Conservation (phyloP, 1,284 basidiomycete species). For the Moesziomyces globuligerus region DNA sequence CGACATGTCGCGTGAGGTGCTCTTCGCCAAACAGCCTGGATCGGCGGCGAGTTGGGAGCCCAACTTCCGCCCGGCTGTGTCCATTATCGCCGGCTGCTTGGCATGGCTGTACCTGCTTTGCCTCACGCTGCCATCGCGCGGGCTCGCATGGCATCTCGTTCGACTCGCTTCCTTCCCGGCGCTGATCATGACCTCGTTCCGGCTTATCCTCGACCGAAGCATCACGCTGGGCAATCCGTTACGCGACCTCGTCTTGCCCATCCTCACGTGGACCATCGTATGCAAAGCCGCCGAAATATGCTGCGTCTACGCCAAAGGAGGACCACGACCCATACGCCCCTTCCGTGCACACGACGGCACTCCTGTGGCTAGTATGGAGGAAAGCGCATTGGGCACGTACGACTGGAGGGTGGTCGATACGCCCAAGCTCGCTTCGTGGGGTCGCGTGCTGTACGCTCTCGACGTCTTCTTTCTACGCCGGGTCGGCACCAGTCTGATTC, state of each 20-base stretch:
- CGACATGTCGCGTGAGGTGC: too few relatives aligned
- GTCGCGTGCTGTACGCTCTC: constrained; percentile 19
- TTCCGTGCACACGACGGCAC: constrained; percentile 6
- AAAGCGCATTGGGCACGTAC: background rate
- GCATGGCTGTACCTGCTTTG: constrained; percentile 35
- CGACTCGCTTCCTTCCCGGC: constrained; percentile 32
- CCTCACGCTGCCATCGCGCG: constrained; percentile 20
- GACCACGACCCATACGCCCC: constrained; percentile 30
- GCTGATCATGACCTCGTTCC: constrained; percentile 2
- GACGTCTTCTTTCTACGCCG: constrained; percentile 23
- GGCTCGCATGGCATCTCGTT: constrained; percentile 12
- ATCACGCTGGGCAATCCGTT: constrained; percentile 37
- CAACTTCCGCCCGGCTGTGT: constrained; percentile 26
- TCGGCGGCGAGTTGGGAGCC: constrained; percentile 31
- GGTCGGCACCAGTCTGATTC: constrained; percentile 19
- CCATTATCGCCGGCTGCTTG: constrained; percentile 12
- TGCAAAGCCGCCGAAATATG: constrained; percentile 37
- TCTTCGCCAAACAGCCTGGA: too few relatives aligned
- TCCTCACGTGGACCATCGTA: constrained; percentile 29
- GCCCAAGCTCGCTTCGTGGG: constrained; percentile 6
- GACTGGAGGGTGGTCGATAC: background rate
- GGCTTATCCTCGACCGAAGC: constrained; percentile 15
- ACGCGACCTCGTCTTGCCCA: constrained; percentile 29
- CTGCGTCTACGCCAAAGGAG: constrained; percentile 19
- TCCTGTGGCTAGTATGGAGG: constrained; percentile 13